Conservation (phyloP, 495 filamentous ascomycete species). For the Haplographium delicatum region DNA sequence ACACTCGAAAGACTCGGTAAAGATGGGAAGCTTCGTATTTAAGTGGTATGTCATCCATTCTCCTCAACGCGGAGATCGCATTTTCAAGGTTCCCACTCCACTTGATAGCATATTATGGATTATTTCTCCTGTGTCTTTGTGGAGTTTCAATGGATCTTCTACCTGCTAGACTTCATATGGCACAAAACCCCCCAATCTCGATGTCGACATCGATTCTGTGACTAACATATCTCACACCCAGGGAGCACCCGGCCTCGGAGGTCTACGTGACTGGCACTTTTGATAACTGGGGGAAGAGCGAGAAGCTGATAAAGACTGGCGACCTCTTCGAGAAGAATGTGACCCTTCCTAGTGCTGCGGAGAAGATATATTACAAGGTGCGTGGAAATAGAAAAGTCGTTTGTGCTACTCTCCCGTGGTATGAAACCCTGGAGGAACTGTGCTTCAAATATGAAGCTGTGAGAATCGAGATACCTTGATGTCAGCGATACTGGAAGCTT, state of each 20-base stretch:
- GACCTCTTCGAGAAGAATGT: conserved; percentile 74
- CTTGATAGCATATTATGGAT: no score
- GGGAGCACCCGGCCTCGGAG: conserved; percentile 71
- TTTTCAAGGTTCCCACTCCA: background rate
- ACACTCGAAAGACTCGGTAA: background rate
- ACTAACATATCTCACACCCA: conserved; percentile 28
- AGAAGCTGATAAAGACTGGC: conserved; percentile 69
- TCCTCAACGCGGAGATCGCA: no score
- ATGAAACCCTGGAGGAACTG: no score
- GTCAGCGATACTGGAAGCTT: no score
- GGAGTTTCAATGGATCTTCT: no score
- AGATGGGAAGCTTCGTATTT: conserved; percentile 50
- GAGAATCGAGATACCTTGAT: no score
- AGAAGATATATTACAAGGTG: conserved; percentile 83
- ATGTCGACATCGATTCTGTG: background rate
- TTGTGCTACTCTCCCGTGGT: no score
- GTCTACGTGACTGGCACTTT: conserved; percentile 96
- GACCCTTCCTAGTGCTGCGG: conserved; percentile 49
- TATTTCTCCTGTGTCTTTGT: no score
- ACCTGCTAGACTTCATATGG: no score
- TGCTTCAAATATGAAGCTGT: no score
- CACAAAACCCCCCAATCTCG: no score
- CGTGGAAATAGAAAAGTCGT: no score
- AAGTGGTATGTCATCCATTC: conserved; percentile 56
- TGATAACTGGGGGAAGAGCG: conserved; percentile 84